Evolutionary conservation across 306 rosid species (phyloP).

Genomic region (Herpetospermum pedunculosum): DNA sequence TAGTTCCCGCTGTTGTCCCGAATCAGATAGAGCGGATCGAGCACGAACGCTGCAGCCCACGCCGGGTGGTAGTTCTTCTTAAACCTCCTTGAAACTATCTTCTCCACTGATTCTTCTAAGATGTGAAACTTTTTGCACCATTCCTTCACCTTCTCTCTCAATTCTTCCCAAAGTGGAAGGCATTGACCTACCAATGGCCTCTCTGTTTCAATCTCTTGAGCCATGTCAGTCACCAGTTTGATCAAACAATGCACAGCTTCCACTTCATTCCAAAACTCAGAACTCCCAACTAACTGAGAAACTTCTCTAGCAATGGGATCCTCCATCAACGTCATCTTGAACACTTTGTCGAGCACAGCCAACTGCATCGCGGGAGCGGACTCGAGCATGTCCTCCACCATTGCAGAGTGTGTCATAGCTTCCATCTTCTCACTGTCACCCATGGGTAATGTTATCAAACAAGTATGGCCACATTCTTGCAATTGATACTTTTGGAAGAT

Average conservation of each 20-base stretch:
- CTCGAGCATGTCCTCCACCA: slow-evolving; percentile 47
- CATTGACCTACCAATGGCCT: slow-evolving; percentile 79
- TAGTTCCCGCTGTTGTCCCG: slow-evolving; percentile 48
- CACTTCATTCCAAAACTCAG: slow-evolving; percentile 60
- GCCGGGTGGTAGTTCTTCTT: slow-evolving; percentile 57
- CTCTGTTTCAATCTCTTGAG: slow-evolving; percentile 56
- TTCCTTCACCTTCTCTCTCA: slow-evolving; percentile 51
- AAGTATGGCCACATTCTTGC: slow-evolving; percentile 55
- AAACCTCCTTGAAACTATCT: slow-evolving; percentile 37
- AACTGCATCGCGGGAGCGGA: slow-evolving; percentile 45
- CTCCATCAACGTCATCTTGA: slow-evolving; percentile 42
- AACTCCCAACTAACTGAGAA: slow-evolving; percentile 39
- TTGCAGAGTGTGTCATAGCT: slow-evolving; percentile 23
- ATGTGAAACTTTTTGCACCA: slow-evolving; percentile 47
- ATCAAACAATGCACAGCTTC: slow-evolving; percentile 49
- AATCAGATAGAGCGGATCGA: slow-evolving; percentile 44
- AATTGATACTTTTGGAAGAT: slow-evolving; percentile 57
- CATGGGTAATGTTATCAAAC: slow-evolving; percentile 40
- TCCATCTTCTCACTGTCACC: slow-evolving; percentile 14
- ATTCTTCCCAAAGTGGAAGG: slow-evolving; percentile 68
- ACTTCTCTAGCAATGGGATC: slow-evolving; percentile 47
- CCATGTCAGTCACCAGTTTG: slow-evolving; percentile 60
- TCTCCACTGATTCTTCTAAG: slow-evolving; percentile 31
- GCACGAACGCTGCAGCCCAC: slow-evolving; percentile 58
- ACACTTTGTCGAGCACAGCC: slow-evolving; percentile 36